Evolutionary conservation across 331 rosid genomes (phyloP).

Genomic region (Dryas integrifolia): DNA sequence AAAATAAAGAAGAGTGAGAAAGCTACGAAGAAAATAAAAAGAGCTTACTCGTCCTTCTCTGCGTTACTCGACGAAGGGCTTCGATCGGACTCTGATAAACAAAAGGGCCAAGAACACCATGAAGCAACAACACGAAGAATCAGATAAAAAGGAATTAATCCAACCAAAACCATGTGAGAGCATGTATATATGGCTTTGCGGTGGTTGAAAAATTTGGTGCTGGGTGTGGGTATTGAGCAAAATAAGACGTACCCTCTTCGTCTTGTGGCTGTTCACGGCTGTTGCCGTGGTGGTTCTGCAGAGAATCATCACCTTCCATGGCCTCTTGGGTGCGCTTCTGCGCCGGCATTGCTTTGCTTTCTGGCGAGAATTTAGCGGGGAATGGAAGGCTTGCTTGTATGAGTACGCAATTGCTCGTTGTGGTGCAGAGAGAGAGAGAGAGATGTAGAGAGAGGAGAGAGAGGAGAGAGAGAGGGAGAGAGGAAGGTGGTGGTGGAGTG

Average conservation of each 20-base stretch:
- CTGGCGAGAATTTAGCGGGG: slow-evolving; percentile 22
- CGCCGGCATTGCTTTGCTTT: slow-evolving; percentile 64
- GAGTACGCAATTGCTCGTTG: slow-evolving; percentile 2
- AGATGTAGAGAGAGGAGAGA: too few species aligned
- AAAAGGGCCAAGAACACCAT: slow-evolving; percentile 24
- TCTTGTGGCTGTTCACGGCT: slow-evolving; percentile 35
- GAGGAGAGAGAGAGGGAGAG: slow-evolving; percentile 9
- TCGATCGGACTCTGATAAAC: slow-evolving; percentile 64
- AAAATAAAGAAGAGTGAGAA: slow-evolving; percentile 14
- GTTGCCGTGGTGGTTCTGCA: slow-evolving; percentile 31
- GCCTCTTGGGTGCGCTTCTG: slow-evolving; percentile 55
- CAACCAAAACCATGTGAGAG: not conserved
- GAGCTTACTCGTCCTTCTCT: slow-evolving; percentile 62
- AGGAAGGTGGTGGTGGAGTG: slow-evolving; percentile 24
- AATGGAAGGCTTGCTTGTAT: not conserved
- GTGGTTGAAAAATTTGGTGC: slow-evolving; percentile 21
- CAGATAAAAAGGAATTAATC: slow-evolving; percentile 13
- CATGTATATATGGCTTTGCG: not conserved
- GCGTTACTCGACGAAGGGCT: slow-evolving; percentile 43
- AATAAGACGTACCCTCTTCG: slow-evolving; percentile 52
- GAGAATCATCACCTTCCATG: slow-evolving; percentile 36
- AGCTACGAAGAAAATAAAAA: slow-evolving; percentile 10
- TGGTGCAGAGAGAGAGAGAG: not conserved
- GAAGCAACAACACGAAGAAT: slow-evolving; percentile 19
- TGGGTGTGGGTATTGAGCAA: slow-evolving; percentile 24